Evolutionary conservation across 345 rosid genomes (phyloP).

Genomic region (Lepidium aucheri): DNA sequence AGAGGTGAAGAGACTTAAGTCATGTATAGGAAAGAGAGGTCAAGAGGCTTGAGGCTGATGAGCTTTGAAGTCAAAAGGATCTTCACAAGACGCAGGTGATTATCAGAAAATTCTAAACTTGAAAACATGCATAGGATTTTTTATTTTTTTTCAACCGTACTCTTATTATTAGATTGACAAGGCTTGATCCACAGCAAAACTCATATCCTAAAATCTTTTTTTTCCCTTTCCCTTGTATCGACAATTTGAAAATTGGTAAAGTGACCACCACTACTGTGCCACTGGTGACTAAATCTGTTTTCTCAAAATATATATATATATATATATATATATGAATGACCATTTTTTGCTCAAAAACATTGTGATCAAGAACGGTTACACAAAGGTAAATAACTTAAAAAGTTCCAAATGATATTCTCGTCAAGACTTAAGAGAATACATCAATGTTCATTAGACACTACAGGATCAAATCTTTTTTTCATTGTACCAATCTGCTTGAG

Average conservation of each 20-base stretch:
- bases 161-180: too few relatives aligned
- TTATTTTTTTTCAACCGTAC: too few relatives aligned
- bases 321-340: too few relatives aligned
- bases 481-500: slow-evolving; percentile 46
- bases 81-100: neutral
- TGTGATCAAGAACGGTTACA: neutral
- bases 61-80: neutral
- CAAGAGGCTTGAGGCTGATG: neutral
- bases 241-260: too few relatives aligned
- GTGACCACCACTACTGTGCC: too few relatives aligned
- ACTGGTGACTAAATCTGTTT: neutral
- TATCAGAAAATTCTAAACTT: neutral
- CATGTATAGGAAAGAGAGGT: neutral
- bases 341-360: neutral
- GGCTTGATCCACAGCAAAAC: too few relatives aligned
- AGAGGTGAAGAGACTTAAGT: too few relatives aligned
- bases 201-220: too few relatives aligned
- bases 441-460: slow-evolving; percentile 18
- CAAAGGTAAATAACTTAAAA: neutral
- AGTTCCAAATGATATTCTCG: neutral
- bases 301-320: neutral
- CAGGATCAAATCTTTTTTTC: slow-evolving; percentile 47
- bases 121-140: neutral
- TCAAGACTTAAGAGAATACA: neutral
- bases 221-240: too few relatives aligned